Percentiles rank a stretch among this genome's conserved stretches.
Conservation (phyloP, 192 early-diverging fungal species). For the Backusella circina region DNA sequence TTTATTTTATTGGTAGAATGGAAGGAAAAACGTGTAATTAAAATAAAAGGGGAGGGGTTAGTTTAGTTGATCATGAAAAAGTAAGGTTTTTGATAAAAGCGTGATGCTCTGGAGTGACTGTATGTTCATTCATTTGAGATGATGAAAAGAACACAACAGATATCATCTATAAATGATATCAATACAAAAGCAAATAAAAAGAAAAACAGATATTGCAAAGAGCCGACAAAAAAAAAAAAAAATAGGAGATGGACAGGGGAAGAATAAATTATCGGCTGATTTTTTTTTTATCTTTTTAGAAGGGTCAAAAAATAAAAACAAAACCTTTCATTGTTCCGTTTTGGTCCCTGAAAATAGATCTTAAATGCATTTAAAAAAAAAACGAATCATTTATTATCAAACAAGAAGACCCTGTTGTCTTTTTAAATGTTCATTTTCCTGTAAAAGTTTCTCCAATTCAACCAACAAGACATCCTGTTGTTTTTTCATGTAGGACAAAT, state of each 20-base stretch:
- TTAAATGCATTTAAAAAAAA: not conserved
- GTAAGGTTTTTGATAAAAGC: too few relatives aligned
- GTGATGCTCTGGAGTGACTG: too few relatives aligned
- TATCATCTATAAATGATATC: not conserved
- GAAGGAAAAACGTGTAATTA: not conserved
- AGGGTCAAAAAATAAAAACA: not conserved
- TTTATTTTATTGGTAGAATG: too few relatives aligned
- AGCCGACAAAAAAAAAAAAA: not conserved
- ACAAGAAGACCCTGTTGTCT: not conserved
- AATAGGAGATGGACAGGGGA: not conserved
- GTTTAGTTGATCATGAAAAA: not conserved
- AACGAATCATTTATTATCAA: not conserved
- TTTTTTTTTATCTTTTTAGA: not conserved
- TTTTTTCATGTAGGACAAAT: slow-evolving; percentile 36
- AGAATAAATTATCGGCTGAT: not conserved
- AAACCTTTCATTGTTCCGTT: not conserved
- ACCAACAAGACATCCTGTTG: slow-evolving; percentile 20
- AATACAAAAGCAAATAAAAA: not conserved
- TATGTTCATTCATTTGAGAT: not conserved
- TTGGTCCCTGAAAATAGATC: not conserved
- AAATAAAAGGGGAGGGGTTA: not conserved
- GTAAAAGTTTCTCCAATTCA: slow-evolving; percentile 12
- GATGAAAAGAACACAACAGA: not conserved
- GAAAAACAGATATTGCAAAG: not conserved
- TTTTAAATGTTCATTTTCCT: slow-evolving; percentile 18